Base-by-base conservation (phyloP, 306 rosid genomes). In the Castanopsis chinensis region DNA sequence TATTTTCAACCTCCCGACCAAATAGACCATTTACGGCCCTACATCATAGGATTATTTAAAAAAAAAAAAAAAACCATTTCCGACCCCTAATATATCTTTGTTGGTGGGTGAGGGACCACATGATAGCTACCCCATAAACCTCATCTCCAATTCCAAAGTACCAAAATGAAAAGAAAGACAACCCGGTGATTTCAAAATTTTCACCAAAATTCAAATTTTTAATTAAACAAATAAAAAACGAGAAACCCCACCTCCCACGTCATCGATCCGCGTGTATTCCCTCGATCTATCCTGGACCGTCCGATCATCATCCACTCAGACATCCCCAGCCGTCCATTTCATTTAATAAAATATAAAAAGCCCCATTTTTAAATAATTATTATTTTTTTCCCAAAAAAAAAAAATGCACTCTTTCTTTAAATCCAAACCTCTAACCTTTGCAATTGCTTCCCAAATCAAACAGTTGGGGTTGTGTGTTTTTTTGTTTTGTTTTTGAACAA, bases 211-310 rank as follows among this genome's bases (percentile, higher is more conserved):
- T 71, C 14, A 63, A 58, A 63, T 9, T 37, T 37, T 37, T 35
- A 35, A 68, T 68, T 19, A 35, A 32, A 1, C 8, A 37, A 37
- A 37, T 37, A 68, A 68, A 23, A 12, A 10, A 49, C 73, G 30
- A 81, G 13, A 51, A 18, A 21, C 45, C 45, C 11, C 9, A 1
- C 54, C 4, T 18, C 52, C 85, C 94, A 88, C 83, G 91, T 92
- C 90, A 87, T 72, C 85, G 82, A 92, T 90, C 97, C 91, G 78
- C 53, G 89, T 81, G 80, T 65, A 17, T 54, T 37, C 32, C 13
- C 19, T 45, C 4, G 43, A 8, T 12, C n/a, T 1, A 23, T 17
- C 57, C 6, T 74, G 19, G 6, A 15, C 86, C 91, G 82, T 84
- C 9, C 13, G 92, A 90, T 88, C 71, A 52, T 58, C 69, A 65